A percentile compares a stretch with the other conserved stretches of the same genome.
Evolutionary conservation across 2,329 filamentous ascomycete species (phyloP).

Genomic region (Didymella sp.): DNA sequence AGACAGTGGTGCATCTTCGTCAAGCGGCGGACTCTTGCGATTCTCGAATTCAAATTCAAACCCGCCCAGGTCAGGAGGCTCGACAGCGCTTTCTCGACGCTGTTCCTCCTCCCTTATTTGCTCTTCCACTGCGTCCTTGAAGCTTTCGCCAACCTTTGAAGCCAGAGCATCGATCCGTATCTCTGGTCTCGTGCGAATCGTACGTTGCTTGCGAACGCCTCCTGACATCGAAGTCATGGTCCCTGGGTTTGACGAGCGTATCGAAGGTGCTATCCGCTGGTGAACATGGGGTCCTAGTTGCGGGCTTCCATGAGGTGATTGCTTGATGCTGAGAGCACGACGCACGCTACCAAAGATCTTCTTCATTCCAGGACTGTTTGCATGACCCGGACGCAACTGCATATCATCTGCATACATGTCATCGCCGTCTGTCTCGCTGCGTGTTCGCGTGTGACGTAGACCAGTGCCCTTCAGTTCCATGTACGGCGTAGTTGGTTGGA

Average conservation of each 20-base stretch:
- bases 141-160: conserved; percentile 79
- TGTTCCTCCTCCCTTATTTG: conserved; percentile 54
- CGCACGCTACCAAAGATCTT: conserved; percentile 87
- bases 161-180: conserved; percentile 82
- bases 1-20: conserved; percentile 18
- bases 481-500: conserved; percentile 82
- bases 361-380: conserved; percentile 72
- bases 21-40: conserved; percentile 20
- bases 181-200: conserved; percentile 49
- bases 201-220: conserved; percentile 43
- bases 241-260: conserved; percentile 42
- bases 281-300: conserved; percentile 30
- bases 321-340: conserved; percentile 73
- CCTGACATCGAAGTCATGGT: conserved; percentile 33
- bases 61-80: conserved; percentile 36
- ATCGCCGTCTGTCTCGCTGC: conserved; percentile 42
- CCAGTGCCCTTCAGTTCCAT: conserved; percentile 62
- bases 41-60: conserved; percentile 49
- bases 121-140: conserved; percentile 75
- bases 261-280: conserved; percentile 32
- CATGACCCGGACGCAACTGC: conserved; percentile 32
- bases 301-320: conserved; percentile 38
- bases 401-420: conserved; percentile 33
- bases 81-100: conserved; percentile 24
- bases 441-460: conserved; percentile 42